Conservation (phyloP, 1,139 yeast species). For the Yamadazyma blattariae region DNA sequence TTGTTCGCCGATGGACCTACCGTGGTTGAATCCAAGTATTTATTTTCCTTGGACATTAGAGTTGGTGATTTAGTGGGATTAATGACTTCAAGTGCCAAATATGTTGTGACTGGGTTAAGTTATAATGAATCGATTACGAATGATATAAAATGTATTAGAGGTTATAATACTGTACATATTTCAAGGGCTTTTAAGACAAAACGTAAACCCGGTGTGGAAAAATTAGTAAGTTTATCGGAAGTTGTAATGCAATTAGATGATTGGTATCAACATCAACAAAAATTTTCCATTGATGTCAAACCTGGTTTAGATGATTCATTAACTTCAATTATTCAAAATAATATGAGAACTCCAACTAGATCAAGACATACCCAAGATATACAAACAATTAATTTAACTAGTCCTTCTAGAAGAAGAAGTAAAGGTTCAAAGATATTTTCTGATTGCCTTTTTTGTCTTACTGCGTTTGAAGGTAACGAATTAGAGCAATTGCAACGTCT, state of each 20-base stretch:
- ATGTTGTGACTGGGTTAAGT: slow-evolving; percentile 45
- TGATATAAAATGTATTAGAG: slow-evolving; percentile 52
- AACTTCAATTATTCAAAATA: slow-evolving; percentile 8
- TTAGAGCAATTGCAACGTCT: slow-evolving; percentile 30
- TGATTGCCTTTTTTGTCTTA: slow-evolving; percentile 34
- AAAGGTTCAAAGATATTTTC: slow-evolving; percentile 13
- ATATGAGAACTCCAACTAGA: slow-evolving; percentile 14
- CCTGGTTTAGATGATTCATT: slow-evolving; percentile 6
- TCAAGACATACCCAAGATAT: slow-evolving; percentile 10
- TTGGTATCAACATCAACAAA: slow-evolving; percentile 41
- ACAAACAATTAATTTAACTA: not conserved
- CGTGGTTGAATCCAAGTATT: slow-evolving; percentile 26
- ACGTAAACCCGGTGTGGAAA: slow-evolving; percentile 7
- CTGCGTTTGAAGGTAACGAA: slow-evolving; percentile 36
- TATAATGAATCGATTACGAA: slow-evolving; percentile 10
- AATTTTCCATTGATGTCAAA: slow-evolving; percentile 10
- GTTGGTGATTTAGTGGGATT: slow-evolving; percentile 31
- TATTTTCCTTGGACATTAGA: slow-evolving; percentile 33
- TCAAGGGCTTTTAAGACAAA: slow-evolving; percentile 7
- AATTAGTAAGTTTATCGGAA: slow-evolving; percentile 15
- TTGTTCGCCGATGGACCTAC: slow-evolving; percentile 32
- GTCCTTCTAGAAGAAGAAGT: slow-evolving; percentile 5
- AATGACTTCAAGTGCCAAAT: slow-evolving; percentile 14
- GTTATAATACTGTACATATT: slow-evolving; percentile 49
- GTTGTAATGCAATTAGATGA: slow-evolving; percentile 38